A percentile compares a stretch with the other conserved stretches of the same genome.
Conservation (phyloP, 2,329 filamentous ascomycete species). For the Exophiala xenobiotica region DNA sequence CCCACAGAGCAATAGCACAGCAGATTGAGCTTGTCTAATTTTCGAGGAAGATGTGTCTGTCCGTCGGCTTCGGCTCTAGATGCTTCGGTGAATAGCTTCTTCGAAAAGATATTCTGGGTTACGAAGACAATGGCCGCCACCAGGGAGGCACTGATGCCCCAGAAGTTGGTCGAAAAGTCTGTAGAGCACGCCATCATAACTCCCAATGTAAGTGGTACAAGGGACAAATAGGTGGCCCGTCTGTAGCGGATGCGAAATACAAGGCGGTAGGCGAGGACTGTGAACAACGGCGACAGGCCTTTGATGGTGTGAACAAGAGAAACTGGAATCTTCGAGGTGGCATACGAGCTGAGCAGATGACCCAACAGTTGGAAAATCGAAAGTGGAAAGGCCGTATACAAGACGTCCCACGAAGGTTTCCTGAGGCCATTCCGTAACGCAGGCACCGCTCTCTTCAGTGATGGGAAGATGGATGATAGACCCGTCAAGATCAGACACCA, state of each 20-base stretch:
- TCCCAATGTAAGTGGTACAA: slow-evolving; percentile 88
- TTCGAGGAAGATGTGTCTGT: slow-evolving; percentile 63
- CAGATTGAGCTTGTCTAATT: slow-evolving; percentile 94
- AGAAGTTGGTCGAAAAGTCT: slow-evolving; percentile 81
- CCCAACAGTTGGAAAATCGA: slow-evolving; percentile 91
- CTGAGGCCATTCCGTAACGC: slow-evolving; percentile 82
- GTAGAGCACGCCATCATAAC: slow-evolving; percentile 95
- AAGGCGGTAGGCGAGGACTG: slow-evolving; percentile 86
- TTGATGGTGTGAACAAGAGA: slow-evolving; percentile 98
- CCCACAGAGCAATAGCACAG: slow-evolving; percentile 95
- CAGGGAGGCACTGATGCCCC: slow-evolving; percentile 87
- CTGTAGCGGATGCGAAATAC: slow-evolving; percentile 89
- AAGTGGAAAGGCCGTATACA: slow-evolving; percentile 83
- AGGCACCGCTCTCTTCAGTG: slow-evolving; percentile 68
- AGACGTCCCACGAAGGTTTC: slow-evolving; percentile 74
- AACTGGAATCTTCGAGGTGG: slow-evolving; percentile 91
- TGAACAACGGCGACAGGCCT: slow-evolving; percentile 91
- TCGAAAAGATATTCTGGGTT: slow-evolving; percentile 97
- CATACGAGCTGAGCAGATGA: slow-evolving; percentile 89
- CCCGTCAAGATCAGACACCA: slow-evolving; percentile 81
- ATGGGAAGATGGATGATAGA: slow-evolving; percentile 70
- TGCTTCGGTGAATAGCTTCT: slow-evolving; percentile 94
- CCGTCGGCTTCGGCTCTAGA: slow-evolving; percentile 77
- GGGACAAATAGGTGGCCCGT: slow-evolving; percentile 78
- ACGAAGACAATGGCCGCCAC: slow-evolving; percentile 92